Evolutionary conservation across 1,284 basidiomycete genomes (phyloP), one percentile per base, ranked within the genome.

Genomic region (Trichosporon sp.): DNA sequence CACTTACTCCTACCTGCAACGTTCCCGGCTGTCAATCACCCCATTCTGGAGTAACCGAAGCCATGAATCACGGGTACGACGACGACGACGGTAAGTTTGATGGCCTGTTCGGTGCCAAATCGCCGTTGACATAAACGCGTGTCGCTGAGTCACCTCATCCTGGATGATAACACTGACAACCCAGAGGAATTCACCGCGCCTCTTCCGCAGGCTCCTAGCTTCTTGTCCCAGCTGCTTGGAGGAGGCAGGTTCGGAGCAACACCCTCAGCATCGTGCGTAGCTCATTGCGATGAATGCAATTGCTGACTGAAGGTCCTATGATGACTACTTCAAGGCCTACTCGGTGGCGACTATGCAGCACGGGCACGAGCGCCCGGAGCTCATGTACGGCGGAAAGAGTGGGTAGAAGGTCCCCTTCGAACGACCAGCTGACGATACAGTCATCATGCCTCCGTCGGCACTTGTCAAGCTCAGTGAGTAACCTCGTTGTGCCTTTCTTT

Each of bases 401-500:
- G 84, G 82, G 93, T 88, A 18, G 27, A 42, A 31, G 2, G 4
- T 25, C 23, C 8, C 23, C 13, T n/a, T 27, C 1, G 34, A 3
- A 5, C 5, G 60, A 6, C 15, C 18, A 21, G 66, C 73, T 75
- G 31, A 72, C 68, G n/a, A 27, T 6, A 8, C 75, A 96, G 95
- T 99, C 76, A 93, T 99, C 71, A 95, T 99, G 93, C 97, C 97
- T 2, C 92, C 92, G 3, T 98, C 95, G 56, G 92, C 95, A 8
- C 87, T 99, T 1, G 94, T 95, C 1, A 90, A 90, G 73, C 86
- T 99, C 21, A 93, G 87, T 87, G 67, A 75, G 86, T 83, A 4
- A 60, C 2, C 5, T 1, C 18, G 8, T 1, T 11, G 15, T 9
- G n/a, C n/a, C n/a, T n/a, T n/a, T n/a, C 7, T 13, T 27, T 23